Conservation (phyloP, 129 eudicot genomes). For the Flaveria trinervia region DNA sequence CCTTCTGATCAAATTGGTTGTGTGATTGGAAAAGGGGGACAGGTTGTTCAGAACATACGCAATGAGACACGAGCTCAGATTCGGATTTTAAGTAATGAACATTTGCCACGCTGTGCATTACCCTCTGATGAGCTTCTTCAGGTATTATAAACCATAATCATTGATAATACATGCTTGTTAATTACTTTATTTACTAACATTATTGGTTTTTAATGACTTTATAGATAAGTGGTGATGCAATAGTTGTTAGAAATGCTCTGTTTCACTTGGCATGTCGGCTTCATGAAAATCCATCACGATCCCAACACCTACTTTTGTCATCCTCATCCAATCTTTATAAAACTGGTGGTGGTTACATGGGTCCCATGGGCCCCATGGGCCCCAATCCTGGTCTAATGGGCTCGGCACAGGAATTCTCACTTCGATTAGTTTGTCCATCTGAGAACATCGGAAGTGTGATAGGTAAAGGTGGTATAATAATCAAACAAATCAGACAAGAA, state of each 20-base stretch:
- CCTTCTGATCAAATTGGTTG: constrained; percentile 95
- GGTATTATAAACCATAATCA: constrained; percentile 39
- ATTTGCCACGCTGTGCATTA: constrained; percentile 83
- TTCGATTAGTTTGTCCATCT: constrained; percentile 79
- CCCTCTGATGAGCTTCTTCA: constrained; percentile 84
- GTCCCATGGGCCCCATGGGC: constrained; percentile 35
- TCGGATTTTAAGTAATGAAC: constrained; percentile 62
- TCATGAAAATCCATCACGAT: constrained; percentile 83
- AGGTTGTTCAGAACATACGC: constrained; percentile 68
- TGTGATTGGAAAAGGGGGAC: constrained; percentile 95
- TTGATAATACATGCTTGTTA: neutral
- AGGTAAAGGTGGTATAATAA: constrained; percentile 80
- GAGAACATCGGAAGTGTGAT: constrained; percentile 84
- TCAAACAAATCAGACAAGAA: constrained; percentile 86
- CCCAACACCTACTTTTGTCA: constrained; percentile 71
- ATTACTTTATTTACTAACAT: constrained; percentile 2
- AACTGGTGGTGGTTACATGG: constrained; percentile 52
- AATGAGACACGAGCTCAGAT: constrained; percentile 74
- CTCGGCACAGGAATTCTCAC: constrained; percentile 61
- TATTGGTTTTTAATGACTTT: constrained; percentile 9
- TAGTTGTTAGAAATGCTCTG: constrained; percentile 65
- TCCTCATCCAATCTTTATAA: constrained; percentile 52
- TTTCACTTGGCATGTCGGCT: constrained; percentile 71
- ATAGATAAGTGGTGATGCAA: constrained; percentile 74
- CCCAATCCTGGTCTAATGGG: neutral